Evolutionary conservation across 2,329 filamentous ascomycete species (phyloP).

Genomic region (Botrytis medusae): DNA sequence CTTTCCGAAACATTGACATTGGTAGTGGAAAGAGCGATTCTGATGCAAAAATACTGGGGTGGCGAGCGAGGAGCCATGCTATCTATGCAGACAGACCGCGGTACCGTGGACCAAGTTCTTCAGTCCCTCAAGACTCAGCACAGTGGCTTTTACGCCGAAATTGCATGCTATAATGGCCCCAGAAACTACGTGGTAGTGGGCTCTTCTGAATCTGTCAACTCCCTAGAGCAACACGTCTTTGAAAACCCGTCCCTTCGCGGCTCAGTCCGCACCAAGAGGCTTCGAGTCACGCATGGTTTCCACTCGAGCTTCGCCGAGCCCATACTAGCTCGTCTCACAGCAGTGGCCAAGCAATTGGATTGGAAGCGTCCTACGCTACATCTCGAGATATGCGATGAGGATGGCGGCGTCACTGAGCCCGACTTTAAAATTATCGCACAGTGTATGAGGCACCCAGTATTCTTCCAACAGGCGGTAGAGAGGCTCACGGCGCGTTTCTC

Average conservation of each 20-base stretch:
- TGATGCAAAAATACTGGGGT: constrained; percentile 42
- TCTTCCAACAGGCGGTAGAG: no score
- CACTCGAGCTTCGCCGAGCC: constrained; percentile 38
- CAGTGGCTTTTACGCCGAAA: constrained; percentile 4
- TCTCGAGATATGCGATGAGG: constrained; percentile 11
- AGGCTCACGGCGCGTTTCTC: no score
- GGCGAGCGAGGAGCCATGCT: constrained; percentile 43
- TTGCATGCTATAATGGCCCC: constrained; percentile 42
- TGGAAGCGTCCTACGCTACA: constrained; percentile 30
- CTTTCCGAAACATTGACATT: constrained; percentile 40
- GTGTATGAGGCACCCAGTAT: no score
- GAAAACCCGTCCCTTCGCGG: constrained; percentile 21
- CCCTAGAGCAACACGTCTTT: constrained; percentile 22
- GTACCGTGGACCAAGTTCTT: neutral
- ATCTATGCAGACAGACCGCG: constrained; percentile 30
- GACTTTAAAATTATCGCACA: no score
- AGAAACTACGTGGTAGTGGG: constrained; percentile 40
- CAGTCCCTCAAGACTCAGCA: constrained; percentile 16
- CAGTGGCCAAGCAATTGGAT: constrained; percentile 29
- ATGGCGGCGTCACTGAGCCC: neutral
- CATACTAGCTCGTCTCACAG: constrained; percentile 28
- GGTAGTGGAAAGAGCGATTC: constrained; percentile 38
- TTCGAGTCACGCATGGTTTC: constrained; percentile 38
- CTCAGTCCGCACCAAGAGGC: constrained; percentile 23
- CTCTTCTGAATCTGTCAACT: constrained; percentile 27